phyloP scores from a whole-genome alignment of 2,329 filamentous ascomycete genomes.

The Beauveria medogensis region DNA sequence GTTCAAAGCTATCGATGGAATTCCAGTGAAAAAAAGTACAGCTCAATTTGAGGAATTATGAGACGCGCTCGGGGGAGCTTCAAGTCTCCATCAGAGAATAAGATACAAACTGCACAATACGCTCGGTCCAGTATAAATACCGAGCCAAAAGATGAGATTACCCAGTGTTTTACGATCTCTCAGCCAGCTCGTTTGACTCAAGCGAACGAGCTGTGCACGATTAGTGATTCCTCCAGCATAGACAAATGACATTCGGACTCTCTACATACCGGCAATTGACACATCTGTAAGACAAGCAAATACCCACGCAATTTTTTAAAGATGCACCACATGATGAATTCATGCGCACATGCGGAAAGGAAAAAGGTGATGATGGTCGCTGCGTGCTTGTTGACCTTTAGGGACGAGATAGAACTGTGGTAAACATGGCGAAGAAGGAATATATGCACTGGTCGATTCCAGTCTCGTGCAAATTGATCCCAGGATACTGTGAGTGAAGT shows the following conservation, averaged over 20 bases:
- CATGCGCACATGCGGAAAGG: constrained; percentile 62
- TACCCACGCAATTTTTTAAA: constrained; percentile 74
- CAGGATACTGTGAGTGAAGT: constrained; percentile 41
- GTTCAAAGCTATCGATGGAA: not conserved
- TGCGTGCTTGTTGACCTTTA: constrained; percentile 60
- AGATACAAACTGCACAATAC: constrained; percentile 54
- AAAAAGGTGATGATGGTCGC: constrained; percentile 72
- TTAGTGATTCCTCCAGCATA: not conserved
- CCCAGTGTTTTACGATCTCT: constrained; percentile 55
- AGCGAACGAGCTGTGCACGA: constrained; percentile 43
- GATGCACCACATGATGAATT: constrained; percentile 72
- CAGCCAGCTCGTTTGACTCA: constrained; percentile 61
- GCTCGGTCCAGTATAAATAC: constrained; percentile 69
- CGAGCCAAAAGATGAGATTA: constrained; percentile 71
- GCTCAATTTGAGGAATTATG: not conserved
- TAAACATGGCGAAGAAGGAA: constrained; percentile 75
- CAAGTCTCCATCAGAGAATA: constrained; percentile 34
- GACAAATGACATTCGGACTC: not conserved
- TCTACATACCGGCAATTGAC: constrained; percentile 53
- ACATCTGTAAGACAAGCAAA: constrained; percentile 64
- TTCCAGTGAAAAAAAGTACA: not conserved
- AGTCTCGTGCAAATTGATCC: constrained; percentile 73
- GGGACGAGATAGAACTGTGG: constrained; percentile 65
- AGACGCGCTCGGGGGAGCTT: not conserved
- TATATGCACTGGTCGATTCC: constrained; percentile 70